A percentile compares a stretch with the other conserved stretches of the same genome.
Evolutionary conservation across 306 rosid genomes (phyloP).

Genomic region (Castanea mollissima): DNA sequence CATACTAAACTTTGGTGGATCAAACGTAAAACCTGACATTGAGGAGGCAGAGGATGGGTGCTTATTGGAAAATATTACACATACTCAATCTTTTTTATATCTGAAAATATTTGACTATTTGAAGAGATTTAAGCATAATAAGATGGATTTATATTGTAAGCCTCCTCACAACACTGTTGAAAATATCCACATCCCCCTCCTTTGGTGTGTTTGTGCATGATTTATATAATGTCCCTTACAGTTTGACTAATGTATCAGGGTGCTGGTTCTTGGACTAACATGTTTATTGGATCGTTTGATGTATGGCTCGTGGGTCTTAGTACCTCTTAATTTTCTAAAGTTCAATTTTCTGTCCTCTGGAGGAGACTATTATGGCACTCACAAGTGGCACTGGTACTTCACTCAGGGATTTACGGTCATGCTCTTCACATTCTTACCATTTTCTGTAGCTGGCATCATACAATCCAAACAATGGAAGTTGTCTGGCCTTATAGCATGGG

Average conservation of each 20-base stretch:
- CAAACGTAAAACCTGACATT: background rate
- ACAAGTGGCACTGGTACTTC: slow-evolving; percentile 98
- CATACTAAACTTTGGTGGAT: background rate
- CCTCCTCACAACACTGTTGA: background rate
- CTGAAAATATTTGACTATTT: background rate
- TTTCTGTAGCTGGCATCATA: slow-evolving; percentile 69
- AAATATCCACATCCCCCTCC: background rate
- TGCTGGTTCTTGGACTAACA: slow-evolving; percentile 67
- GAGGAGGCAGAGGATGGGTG: background rate
- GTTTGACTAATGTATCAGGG: slow-evolving; percentile 44
- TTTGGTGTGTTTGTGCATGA: background rate
- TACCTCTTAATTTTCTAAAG: slow-evolving; percentile 83
- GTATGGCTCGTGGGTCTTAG: slow-evolving; percentile 84
- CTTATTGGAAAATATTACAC: background rate
- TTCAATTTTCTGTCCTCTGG: slow-evolving; percentile 94
- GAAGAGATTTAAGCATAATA: background rate
- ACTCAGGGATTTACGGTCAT: slow-evolving; percentile 87
- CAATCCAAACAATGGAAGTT: slow-evolving; percentile 79
- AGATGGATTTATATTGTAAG: background rate
- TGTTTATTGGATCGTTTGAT: slow-evolving; percentile 66
- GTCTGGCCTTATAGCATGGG: slow-evolving; percentile 82
- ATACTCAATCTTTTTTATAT: background rate
- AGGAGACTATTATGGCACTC: slow-evolving; percentile 98
- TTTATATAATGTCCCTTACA: slow-evolving; percentile 10
- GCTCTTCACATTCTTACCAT: slow-evolving; percentile 77